A percentile compares a stretch with the other conserved stretches of the same genome.
phyloP scores from a whole-genome alignment of 768 basidiomycete species.

The Inosperma sp. region DNA sequence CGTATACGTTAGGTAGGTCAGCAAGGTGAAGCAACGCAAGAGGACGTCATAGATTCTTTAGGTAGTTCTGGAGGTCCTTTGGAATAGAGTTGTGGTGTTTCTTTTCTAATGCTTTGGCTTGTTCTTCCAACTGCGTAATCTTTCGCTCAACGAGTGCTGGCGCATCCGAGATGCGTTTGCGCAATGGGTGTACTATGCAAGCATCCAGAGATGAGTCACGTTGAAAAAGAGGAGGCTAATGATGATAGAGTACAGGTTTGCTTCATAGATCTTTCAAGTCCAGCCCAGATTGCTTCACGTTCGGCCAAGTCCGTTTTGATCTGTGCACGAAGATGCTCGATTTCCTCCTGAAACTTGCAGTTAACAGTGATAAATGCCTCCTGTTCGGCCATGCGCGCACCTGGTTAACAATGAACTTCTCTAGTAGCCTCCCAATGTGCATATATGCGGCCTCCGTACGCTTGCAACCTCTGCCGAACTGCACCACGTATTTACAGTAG shows the following conservation, averaged over 20 bases:
- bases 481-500: slow-evolving; percentile 42
- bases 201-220: background rate
- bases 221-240: background rate
- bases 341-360: background rate
- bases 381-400: background rate
- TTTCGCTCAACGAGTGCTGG: slow-evolving; percentile 2
- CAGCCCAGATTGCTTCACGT: background rate
- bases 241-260: background rate
- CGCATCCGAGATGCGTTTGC: background rate
- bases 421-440: background rate
- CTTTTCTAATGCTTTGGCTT: background rate
- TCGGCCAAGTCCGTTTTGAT: background rate
- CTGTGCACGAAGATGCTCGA: background rate
- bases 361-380: background rate
- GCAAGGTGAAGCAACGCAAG: background rate
- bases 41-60: background rate
- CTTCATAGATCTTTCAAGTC: background rate
- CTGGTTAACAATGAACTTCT: background rate
- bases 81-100: background rate
- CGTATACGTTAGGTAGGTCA: too few species aligned
- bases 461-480: slow-evolving; percentile 54
- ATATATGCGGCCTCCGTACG: slow-evolving; percentile 37
- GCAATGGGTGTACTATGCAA: background rate
- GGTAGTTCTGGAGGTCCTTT: background rate
- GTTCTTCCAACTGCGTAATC: slow-evolving; percentile 1